Evolutionary conservation across 1,284 basidiomycete species (phyloP).

Genomic region (Tilletia setariae): DNA sequence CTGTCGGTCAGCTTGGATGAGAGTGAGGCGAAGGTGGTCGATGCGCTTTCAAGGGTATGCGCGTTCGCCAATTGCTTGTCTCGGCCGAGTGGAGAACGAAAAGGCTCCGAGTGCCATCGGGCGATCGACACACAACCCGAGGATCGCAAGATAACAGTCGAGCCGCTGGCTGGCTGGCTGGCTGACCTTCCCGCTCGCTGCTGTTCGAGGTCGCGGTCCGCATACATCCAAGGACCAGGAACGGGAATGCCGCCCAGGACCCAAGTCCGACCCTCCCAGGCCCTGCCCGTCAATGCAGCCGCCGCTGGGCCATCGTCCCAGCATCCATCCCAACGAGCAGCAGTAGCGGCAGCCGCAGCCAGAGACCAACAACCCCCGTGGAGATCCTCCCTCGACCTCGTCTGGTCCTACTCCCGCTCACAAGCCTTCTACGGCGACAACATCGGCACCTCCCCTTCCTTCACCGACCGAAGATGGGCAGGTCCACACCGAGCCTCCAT

Average conservation of each 20-base stretch:
- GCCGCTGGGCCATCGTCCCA: neutral
- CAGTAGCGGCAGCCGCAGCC: neutral
- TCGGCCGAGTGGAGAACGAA: no score
- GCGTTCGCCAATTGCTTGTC: no score
- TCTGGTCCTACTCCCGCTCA: conserved; percentile 53
- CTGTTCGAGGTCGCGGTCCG: no score
- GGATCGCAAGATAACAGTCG: no score
- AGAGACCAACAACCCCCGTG: conserved; percentile 14
- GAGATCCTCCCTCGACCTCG: conserved; percentile 37
- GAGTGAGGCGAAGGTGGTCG: no score
- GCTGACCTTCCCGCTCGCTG: no score
- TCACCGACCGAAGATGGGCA: conserved; percentile 47
- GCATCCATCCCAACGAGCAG: neutral
- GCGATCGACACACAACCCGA: no score
- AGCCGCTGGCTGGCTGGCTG: no score
- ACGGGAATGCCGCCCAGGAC: conserved; percentile 10
- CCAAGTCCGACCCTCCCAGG: neutral
- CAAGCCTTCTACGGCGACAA: conserved; percentile 54
- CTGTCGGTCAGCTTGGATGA: no score
- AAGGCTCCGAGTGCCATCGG: no score
- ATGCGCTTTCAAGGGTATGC: no score
- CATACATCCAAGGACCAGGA: no score
- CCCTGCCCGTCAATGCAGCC: conserved; percentile 1
- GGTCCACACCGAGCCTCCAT: conserved; percentile 19
- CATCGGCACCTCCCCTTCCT: conserved; percentile 50